These are phyloP conservation scores for Daedaleopsis nitida DNA, from an alignment of 768 basidiomycete genomes.

Conservation along the genomic window DNA sequence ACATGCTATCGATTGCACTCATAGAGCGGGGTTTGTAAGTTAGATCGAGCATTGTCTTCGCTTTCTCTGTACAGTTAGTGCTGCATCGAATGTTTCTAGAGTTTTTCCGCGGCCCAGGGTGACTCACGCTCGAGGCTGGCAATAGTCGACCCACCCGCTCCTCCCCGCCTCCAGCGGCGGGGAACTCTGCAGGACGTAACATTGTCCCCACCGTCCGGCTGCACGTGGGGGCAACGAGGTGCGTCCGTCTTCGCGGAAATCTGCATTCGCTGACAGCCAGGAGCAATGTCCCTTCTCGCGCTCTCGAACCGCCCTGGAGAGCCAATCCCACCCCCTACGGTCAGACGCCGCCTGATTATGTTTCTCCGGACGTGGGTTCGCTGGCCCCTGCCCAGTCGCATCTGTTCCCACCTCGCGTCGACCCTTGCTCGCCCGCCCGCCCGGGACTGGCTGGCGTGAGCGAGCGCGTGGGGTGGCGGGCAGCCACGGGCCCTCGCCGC, in stretches of 20 bases:
- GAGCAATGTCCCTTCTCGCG: slow-evolving; percentile 2
- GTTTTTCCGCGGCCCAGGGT: not conserved
- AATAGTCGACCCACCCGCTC: not conserved
- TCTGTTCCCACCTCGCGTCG: not conserved
- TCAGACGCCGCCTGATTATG: not conserved
- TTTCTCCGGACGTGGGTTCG: not conserved
- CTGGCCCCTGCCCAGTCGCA: not conserved
- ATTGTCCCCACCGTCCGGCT: not conserved
- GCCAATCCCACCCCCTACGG: slow-evolving; percentile 5
- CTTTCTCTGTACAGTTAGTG: slow-evolving; percentile 15
- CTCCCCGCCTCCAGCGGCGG: not conserved
- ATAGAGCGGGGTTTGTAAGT: slow-evolving; percentile 16
- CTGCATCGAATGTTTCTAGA: slow-evolving; percentile 8
- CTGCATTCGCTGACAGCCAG: slow-evolving; percentile 4
- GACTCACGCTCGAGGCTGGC: not conserved
- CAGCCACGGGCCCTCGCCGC: no score
- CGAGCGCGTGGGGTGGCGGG: no score
- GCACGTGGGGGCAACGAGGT: slow-evolving; percentile 14
- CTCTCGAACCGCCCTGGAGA: not conserved
- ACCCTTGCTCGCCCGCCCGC: not conserved
- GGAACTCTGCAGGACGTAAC: slow-evolving; percentile 5
- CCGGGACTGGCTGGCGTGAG: no score
- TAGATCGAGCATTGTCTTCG: slow-evolving; percentile 3
- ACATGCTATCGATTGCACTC: not conserved
- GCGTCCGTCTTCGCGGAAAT: slow-evolving; percentile 4